Percentiles rank a stretch among this genome's conserved stretches.
phyloP scores from a whole-genome alignment of 2,329 filamentous ascomycete genomes.

The Tothia fuscella region DNA sequence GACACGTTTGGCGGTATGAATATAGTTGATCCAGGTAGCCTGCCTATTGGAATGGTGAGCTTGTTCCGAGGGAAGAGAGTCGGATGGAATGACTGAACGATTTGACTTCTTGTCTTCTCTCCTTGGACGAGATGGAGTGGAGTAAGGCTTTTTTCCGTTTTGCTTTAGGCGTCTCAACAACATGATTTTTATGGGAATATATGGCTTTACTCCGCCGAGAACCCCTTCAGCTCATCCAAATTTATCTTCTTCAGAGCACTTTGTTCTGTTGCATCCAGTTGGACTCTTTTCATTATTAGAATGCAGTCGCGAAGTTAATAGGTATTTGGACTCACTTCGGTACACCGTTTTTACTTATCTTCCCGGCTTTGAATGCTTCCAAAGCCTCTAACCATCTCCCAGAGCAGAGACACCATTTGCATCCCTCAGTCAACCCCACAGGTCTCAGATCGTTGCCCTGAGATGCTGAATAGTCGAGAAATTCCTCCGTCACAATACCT shows the following conservation, averaged over 20 bases:
- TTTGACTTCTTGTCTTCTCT: too few species aligned
- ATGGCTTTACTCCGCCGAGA: neutral
- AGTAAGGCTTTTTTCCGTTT: neutral
- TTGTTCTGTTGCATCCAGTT: slow-evolving; percentile 6
- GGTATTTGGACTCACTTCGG: slow-evolving; percentile 3
- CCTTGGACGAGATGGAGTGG: neutral
- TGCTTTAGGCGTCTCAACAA: neutral
- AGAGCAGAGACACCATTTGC: slow-evolving; percentile 13
- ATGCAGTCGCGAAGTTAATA: too few species aligned
- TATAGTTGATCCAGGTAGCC: slow-evolving; percentile 28
- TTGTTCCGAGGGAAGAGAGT: slow-evolving; percentile 26
- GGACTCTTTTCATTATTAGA: too few species aligned
- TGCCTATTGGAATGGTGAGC: slow-evolving; percentile 30
- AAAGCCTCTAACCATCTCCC: slow-evolving; percentile 11
- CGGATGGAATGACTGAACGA: slow-evolving; percentile 27
- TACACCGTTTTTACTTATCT: slow-evolving; percentile 4
- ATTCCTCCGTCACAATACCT: slow-evolving; percentile 10
- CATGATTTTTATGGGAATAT: neutral
- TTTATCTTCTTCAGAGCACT: slow-evolving; percentile 5
- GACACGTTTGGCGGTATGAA: slow-evolving; percentile 29
- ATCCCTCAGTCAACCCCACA: slow-evolving; percentile 10
- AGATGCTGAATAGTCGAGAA: slow-evolving; percentile 10
- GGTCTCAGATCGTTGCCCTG: slow-evolving; percentile 10
- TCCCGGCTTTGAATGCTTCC: slow-evolving; percentile 5
- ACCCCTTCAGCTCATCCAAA: slow-evolving; percentile 7